Conservation (phyloP, 805 yeast species). For the Brettanomyces sp. region DNA sequence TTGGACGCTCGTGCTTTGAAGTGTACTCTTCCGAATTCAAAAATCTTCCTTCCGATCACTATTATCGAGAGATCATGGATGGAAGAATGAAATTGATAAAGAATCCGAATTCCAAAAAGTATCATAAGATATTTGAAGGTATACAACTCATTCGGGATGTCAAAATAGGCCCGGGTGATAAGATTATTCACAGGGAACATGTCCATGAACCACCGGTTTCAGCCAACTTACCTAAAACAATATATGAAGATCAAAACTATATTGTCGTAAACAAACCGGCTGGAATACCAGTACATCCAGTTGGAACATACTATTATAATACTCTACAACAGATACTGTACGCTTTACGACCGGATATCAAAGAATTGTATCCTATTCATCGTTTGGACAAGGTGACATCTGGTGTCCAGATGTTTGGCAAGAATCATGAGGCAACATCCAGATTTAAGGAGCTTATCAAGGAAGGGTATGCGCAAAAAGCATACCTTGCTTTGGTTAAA, state of each 20-base stretch:
- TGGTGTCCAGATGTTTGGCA: conserved; percentile 37
- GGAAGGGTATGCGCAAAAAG: conserved; percentile 17
- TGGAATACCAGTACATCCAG: conserved; percentile 48
- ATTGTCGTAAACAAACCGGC: conserved; percentile 42
- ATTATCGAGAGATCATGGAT: conserved; percentile 6
- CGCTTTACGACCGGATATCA: neutral
- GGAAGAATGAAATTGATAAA: conserved; percentile 8
- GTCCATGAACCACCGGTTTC: conserved; percentile 37
- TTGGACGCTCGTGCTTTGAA: conserved; percentile 8
- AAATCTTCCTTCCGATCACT: conserved; percentile 4
- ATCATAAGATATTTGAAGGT: neutral
- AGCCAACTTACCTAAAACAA: conserved; percentile 10
- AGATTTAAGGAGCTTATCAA: neutral
- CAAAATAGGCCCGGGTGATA: conserved; percentile 11
- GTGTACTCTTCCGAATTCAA: conserved; percentile 10
- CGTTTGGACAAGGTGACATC: conserved; percentile 42
- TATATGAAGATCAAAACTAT: conserved; percentile 28
- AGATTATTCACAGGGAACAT: conserved; percentile 26
- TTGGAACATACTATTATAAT: conserved; percentile 34
- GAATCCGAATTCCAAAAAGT: neutral
- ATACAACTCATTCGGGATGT: conserved; percentile 3
- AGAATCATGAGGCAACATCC: conserved; percentile 10
- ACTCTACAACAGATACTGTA: conserved; percentile 34
- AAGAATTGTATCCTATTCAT: conserved; percentile 28
- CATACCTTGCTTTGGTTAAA: conserved; percentile 33